Percentiles rank a stretch among this genome's conserved stretches.
phyloP scores from a whole-genome alignment of 257 asterid genomes.

The Cynanchum wilfordii region DNA sequence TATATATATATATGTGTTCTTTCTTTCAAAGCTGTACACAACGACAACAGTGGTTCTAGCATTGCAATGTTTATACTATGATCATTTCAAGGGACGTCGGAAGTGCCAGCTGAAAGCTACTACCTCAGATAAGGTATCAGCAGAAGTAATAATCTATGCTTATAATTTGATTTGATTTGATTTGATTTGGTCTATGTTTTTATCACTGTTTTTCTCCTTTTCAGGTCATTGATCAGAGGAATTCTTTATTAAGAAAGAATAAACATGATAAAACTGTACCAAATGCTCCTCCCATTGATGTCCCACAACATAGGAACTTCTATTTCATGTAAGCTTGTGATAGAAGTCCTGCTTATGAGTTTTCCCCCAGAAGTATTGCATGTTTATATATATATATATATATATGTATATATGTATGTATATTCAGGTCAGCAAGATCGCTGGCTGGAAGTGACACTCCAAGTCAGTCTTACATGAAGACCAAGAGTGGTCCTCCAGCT shows the following conservation, averaged over 20 bases:
- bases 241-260: slow-evolving; percentile 17
- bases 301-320: slow-evolving; percentile 34
- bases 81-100: slow-evolving; percentile 27
- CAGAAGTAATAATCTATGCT: not conserved
- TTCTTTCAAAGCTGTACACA: slow-evolving; percentile 37
- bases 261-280: slow-evolving; percentile 3
- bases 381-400: no score
- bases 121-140: slow-evolving; percentile 14
- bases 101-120: not conserved
- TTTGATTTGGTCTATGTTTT: not conserved
- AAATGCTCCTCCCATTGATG: slow-evolving; percentile 34
- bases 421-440: slow-evolving; percentile 54
- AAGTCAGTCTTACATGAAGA: slow-evolving; percentile 23
- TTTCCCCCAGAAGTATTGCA: no score
- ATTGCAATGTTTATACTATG: slow-evolving; percentile 48
- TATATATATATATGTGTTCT: not conserved
- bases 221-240: slow-evolving; percentile 23
- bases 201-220: not conserved
- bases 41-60: slow-evolving; percentile 39
- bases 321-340: slow-evolving; percentile 32
- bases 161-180: not conserved
- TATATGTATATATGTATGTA: no score
- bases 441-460: slow-evolving; percentile 46
- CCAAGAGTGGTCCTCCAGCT: slow-evolving; percentile 52
- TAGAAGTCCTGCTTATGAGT: no score